A percentile compares a stretch with the other conserved stretches of the same genome.
Evolutionary conservation across 2,329 filamentous ascomycete genomes (phyloP).

Genomic region (Drechslerella coelobrocha): DNA sequence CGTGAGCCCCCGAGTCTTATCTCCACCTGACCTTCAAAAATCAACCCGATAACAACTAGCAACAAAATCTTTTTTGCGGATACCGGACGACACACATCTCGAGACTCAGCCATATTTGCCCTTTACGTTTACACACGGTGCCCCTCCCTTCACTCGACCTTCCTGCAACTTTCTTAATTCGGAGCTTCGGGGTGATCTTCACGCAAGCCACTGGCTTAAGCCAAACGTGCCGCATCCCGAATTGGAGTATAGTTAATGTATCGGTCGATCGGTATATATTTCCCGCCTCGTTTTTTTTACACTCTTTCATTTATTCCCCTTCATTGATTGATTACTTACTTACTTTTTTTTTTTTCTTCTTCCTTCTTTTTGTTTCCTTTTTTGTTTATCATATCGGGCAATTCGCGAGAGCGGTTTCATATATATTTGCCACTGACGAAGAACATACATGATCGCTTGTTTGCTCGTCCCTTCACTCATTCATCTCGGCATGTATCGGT

Average conservation of each 20-base stretch:
- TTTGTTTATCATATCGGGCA: no score
- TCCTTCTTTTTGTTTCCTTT: not conserved
- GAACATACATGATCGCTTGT: no score
- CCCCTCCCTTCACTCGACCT: not conserved
- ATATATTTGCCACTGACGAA: no score
- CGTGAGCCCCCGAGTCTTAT: not conserved
- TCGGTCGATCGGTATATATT: not conserved
- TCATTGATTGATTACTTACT: not conserved
- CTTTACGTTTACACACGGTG: no score
- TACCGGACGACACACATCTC: no score
- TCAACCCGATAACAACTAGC: not conserved
- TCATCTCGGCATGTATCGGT: no score
- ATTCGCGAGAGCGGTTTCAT: no score
- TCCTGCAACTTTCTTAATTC: not conserved
- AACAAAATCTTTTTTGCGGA: no score
- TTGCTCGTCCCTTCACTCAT: no score
- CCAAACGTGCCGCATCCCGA: not conserved
- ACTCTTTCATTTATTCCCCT: slow-evolving; percentile 6
- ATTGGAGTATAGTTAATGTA: slow-evolving; percentile 5
- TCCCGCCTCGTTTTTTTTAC: slow-evolving; percentile 24
- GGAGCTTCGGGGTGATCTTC: not conserved
- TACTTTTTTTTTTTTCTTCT: slow-evolving; percentile 3
- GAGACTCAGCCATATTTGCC: no score
- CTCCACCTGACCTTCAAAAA: not conserved
- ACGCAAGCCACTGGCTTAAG: not conserved